Conservation (phyloP, 768 basidiomycete species). For the Punctularia strigosozonata region DNA sequence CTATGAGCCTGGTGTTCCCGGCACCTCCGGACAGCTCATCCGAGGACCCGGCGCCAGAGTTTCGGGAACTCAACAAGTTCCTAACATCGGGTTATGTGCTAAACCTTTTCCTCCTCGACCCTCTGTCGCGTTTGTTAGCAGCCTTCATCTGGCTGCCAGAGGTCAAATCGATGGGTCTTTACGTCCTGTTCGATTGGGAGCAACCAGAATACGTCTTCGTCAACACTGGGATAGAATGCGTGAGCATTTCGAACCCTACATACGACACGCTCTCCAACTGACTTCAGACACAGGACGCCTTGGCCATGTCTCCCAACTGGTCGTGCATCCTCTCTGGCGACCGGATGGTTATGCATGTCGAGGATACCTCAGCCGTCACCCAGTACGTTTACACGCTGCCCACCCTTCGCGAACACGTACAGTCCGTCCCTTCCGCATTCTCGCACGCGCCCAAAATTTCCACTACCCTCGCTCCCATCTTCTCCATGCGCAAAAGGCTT, state of each 20-base stretch:
- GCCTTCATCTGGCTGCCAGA: constrained; percentile 60
- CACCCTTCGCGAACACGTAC: constrained; percentile 19
- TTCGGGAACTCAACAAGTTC: constrained; percentile 51
- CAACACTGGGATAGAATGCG: constrained; percentile 64
- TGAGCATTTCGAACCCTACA: constrained; percentile 22
- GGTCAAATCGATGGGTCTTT: constrained; percentile 45
- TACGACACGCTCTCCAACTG: no score
- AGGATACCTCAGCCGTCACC: constrained; percentile 51
- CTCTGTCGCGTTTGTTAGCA: constrained; percentile 43
- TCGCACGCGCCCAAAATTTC: constrained; percentile 6
- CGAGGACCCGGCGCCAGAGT: constrained; percentile 24
- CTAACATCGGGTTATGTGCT: constrained; percentile 58
- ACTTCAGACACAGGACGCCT: no score
- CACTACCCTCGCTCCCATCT: constrained; percentile 10
- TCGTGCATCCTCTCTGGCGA: constrained; percentile 58
- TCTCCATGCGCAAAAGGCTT: no score
- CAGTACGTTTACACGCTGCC: constrained; percentile 58
- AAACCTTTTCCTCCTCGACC: constrained; percentile 69
- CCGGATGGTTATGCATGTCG: constrained; percentile 65
- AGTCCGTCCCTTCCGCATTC: constrained; percentile 10
- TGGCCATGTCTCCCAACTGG: constrained; percentile 63
- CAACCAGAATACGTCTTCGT: constrained; percentile 55
- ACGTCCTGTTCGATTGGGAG: constrained; percentile 56
- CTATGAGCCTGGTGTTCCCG: constrained; percentile 3
- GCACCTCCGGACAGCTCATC: background rate